These are phyloP conservation scores for Erucastrum elatum DNA, from an alignment of 345 rosid species.

Conservation along the genomic window DNA sequence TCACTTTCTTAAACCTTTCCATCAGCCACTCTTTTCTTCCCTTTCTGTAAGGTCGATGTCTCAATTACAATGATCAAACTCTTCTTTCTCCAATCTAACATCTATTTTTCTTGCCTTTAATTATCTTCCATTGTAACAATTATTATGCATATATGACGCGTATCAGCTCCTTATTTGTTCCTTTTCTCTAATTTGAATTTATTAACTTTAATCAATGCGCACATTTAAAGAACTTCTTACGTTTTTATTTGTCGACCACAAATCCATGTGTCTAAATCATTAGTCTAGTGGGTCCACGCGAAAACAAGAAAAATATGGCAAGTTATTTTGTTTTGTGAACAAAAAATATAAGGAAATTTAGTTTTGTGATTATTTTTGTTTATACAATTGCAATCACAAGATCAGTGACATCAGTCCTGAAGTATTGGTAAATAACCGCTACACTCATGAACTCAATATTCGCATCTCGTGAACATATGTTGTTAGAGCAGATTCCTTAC, in stretches of 20 bases:
- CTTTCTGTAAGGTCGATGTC: conserved; percentile 23
- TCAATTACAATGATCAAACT: conserved; percentile 32
- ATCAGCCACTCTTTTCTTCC: conserved; percentile 7
- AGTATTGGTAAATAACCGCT: not conserved
- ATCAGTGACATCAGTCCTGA: not conserved
- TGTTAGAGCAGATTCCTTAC: not conserved
- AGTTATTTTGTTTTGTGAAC: not conserved
- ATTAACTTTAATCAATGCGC: not conserved
- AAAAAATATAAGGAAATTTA: not conserved
- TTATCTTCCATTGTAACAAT: conserved; percentile 12
- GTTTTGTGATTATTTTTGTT: not conserved
- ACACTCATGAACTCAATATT: not conserved
- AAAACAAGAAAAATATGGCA: not conserved
- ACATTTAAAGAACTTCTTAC: not conserved
- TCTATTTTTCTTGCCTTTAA: conserved; percentile 3
- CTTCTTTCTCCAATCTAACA: conserved; percentile 25
- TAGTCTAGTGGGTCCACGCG: not conserved
- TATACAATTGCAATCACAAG: not conserved
- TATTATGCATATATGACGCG: not conserved
- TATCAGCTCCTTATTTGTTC: conserved; percentile 1
- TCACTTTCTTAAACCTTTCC: conserved; percentile 6
- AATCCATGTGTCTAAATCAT: not conserved
- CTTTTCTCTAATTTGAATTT: not conserved
- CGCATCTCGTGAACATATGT: not conserved
- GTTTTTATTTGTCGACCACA: not conserved